These are phyloP conservation scores for Rosa rugosa DNA, from an alignment of 306 rosid genomes.

Conservation along the genomic window DNA sequence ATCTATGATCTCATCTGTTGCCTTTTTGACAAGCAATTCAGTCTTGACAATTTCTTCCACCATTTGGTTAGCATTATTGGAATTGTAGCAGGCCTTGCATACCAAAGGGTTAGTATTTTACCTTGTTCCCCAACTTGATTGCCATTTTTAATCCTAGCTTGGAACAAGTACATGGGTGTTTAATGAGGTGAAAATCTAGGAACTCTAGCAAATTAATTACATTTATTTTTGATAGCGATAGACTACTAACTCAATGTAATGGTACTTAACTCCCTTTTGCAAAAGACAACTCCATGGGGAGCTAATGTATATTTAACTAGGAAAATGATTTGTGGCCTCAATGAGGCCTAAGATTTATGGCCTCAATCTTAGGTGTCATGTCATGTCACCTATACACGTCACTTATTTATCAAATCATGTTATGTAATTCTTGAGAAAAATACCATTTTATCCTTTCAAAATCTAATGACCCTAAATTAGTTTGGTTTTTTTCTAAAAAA, in stretches of 20 bases:
- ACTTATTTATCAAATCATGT: too few species aligned
- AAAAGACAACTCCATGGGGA: background rate
- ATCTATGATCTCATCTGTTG: slow-evolving; percentile 74
- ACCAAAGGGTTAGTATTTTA: slow-evolving; percentile 56
- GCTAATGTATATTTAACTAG: background rate
- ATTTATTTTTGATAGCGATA: background rate
- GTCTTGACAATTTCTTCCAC: slow-evolving; percentile 62
- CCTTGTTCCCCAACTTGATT: background rate
- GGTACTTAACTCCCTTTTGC: too few species aligned
- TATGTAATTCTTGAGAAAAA: too few species aligned
- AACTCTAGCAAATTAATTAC: background rate
- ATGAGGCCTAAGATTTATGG: too few species aligned
- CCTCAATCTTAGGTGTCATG: too few species aligned
- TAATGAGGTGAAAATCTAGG: background rate
- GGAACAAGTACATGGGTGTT: background rate
- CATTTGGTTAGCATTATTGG: slow-evolving; percentile 83
- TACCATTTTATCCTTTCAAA: too few species aligned
- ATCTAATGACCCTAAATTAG: too few species aligned
- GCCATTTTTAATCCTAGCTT: background rate
- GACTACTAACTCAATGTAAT: background rate
- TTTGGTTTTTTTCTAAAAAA: too few species aligned
- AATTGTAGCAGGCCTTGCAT: slow-evolving; percentile 57
- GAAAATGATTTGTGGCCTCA: too few species aligned
- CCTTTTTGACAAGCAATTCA: slow-evolving; percentile 55
- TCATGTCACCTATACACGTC: too few species aligned